A percentile compares a stretch with the other conserved stretches of the same genome.
These are phyloP conservation scores for Ogataea trehaloabstinens DNA, from an alignment of 805 yeast species.

Conservation along the genomic window DNA sequence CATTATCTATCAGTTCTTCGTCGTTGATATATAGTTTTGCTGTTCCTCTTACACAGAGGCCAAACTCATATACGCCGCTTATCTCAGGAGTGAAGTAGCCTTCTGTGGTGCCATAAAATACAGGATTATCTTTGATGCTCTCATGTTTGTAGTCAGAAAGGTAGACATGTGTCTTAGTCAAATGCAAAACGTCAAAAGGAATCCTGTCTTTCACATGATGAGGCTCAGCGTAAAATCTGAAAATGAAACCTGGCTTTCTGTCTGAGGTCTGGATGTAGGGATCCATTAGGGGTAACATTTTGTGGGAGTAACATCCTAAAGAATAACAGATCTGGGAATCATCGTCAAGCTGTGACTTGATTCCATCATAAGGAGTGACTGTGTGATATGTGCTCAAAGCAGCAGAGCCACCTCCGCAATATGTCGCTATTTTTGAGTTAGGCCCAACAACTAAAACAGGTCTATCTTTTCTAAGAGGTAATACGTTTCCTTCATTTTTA, in stretches of 20 bases:
- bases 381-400: slow-evolving; percentile 26
- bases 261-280: neutral
- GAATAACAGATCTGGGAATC: too few species aligned
- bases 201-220: too few species aligned
- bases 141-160: slow-evolving; percentile 29
- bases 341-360: neutral
- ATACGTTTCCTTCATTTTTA: slow-evolving; percentile 47
- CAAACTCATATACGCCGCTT: slow-evolving; percentile 50
- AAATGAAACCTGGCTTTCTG: neutral
- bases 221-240: neutral
- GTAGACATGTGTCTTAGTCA: slow-evolving; percentile 8
- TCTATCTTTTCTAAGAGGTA: slow-evolving; percentile 44
- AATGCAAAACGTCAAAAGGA: too few species aligned
- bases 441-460: slow-evolving; percentile 58
- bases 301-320: too few species aligned
- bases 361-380: slow-evolving; percentile 8
- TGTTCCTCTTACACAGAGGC: slow-evolving; percentile 50
- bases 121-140: slow-evolving; percentile 14
- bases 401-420: slow-evolving; percentile 63
- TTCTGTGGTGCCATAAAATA: slow-evolving; percentile 44
- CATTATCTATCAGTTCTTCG: slow-evolving; percentile 53
- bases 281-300: too few species aligned
- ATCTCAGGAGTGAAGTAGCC: slow-evolving; percentile 45
- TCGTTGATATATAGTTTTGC: slow-evolving; percentile 55
- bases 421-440: slow-evolving; percentile 46